A percentile compares a stretch with the other conserved stretches of the same genome.
Conservation (phyloP, 495 filamentous ascomycete genomes). For the Tuber aestivum region DNA sequence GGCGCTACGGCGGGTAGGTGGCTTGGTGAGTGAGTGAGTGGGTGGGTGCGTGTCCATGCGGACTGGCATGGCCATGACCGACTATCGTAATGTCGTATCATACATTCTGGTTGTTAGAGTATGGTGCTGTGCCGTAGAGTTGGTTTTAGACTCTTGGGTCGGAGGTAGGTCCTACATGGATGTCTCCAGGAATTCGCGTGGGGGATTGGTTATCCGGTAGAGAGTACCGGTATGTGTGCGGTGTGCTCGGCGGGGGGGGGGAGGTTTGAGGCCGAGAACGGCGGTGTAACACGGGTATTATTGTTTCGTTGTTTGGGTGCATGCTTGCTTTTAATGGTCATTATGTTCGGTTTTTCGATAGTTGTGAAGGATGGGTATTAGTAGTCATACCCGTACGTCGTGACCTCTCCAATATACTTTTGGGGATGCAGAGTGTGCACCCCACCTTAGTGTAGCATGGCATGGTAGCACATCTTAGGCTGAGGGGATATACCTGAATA, state of each 20-base stretch:
- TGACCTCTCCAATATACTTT: background rate
- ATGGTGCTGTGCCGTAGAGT: background rate
- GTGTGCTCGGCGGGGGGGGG: background rate
- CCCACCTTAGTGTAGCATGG: background rate
- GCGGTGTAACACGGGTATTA: background rate
- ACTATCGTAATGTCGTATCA: background rate
- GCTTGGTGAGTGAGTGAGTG: background rate
- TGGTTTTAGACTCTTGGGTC: background rate
- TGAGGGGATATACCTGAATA: background rate
- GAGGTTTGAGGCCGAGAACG: background rate
- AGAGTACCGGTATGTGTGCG: background rate
- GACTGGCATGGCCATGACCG: background rate
- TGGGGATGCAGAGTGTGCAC: background rate
- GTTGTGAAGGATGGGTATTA: background rate
- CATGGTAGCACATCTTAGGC: background rate
- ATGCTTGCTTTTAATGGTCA: background rate
- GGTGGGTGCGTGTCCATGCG: background rate
- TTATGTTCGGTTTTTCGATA: background rate
- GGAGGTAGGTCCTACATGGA: background rate
- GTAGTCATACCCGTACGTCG: background rate
- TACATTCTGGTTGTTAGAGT: background rate
- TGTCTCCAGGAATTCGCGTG: background rate
- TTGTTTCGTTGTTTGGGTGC: background rate
- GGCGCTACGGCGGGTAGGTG: background rate
- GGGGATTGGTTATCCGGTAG: background rate